phyloP scores from a whole-genome alignment of 2,329 filamentous ascomycete genomes.

The Colletotrichum sp. region DNA sequence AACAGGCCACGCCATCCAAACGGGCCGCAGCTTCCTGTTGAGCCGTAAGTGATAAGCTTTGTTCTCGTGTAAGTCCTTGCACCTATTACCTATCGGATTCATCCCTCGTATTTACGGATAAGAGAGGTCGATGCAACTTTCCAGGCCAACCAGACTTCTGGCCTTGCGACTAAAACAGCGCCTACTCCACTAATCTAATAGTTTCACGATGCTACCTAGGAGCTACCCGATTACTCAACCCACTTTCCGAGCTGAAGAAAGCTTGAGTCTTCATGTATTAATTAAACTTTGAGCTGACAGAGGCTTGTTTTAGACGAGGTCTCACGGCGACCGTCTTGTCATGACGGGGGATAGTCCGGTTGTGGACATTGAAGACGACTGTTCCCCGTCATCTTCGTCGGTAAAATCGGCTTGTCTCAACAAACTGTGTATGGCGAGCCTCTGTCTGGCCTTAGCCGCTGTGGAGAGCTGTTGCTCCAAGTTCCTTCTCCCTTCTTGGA shows the following conservation, averaged over 20 bases:
- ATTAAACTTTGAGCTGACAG: neutral
- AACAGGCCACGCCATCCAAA: neutral
- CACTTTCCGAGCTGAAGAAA: neutral
- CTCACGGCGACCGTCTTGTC: neutral
- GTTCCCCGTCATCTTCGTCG: conserved; percentile 27
- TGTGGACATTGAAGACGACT: neutral
- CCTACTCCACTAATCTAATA: neutral
- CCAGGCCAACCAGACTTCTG: neutral
- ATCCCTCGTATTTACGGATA: neutral
- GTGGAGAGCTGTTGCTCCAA: conserved; percentile 21
- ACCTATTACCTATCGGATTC: neutral
- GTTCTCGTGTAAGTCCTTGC: neutral
- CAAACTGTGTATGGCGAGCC: conserved; percentile 33
- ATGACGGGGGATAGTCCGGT: neutral
- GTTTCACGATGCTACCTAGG: neutral
- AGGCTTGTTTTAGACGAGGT: neutral
- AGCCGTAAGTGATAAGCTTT: neutral
- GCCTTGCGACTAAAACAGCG: neutral
- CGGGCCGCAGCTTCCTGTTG: neutral
- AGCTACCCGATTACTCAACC: neutral
- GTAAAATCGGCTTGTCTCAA: conserved; percentile 29
- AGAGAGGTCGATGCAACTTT: neutral
- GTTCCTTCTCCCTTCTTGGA: neutral
- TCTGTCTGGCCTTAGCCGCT: conserved; percentile 25
- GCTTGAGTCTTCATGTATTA: neutral